Evolutionary conservation across 2,329 filamentous ascomycete species (phyloP), one percentile per base, ranked within the genome.

Genomic region (Nigrograna mackinnonii): DNA sequence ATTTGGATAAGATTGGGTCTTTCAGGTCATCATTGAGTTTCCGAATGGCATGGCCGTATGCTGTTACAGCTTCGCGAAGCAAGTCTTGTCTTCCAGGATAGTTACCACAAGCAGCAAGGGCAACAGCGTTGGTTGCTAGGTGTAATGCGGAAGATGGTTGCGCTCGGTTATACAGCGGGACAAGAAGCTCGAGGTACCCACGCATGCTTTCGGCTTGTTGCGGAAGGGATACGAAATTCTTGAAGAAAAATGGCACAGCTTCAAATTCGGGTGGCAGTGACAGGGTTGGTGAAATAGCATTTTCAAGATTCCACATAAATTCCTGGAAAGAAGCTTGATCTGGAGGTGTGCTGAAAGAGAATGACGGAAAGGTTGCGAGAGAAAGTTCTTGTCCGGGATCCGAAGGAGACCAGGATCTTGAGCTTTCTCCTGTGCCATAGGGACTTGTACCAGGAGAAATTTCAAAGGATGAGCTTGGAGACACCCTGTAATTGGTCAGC

Each of bases 231-330:
- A 71, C 64, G 44, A 70, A 70, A 39, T 72, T 71, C 12, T 61
- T 62, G 53, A 72, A 70, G 52, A 71, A 72, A 56, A 71, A 72
- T 2, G 66, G 62, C 3, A 66, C 60, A 5, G 67, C 68, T 50
- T 69, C 64, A 28, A 54, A 59, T 47, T 71, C 67, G 12, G 64
- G 60, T 3, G 62, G 55, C 35, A 65, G 47, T 2, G 49, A 49
- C 21, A 69, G 55, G 12, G 50, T 57, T 0, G 47, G 41, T 6
- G 64, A 61, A 2, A 68, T 42, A 17, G 43, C 44, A 26, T 56
- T 46, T 24, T 62, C 50, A 21, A 64, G 50, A 28, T 61, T 60
- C 62, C 62, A 64, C 18, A 62, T 34, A 32, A 64, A 64, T 3
- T 52, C 52, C 37, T 66, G 49, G 22, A 62, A 63, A 2, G 43